Evolutionary conservation across 2,329 filamentous ascomycete genomes (phyloP).

Genomic region (Alternaria brassicae): DNA sequence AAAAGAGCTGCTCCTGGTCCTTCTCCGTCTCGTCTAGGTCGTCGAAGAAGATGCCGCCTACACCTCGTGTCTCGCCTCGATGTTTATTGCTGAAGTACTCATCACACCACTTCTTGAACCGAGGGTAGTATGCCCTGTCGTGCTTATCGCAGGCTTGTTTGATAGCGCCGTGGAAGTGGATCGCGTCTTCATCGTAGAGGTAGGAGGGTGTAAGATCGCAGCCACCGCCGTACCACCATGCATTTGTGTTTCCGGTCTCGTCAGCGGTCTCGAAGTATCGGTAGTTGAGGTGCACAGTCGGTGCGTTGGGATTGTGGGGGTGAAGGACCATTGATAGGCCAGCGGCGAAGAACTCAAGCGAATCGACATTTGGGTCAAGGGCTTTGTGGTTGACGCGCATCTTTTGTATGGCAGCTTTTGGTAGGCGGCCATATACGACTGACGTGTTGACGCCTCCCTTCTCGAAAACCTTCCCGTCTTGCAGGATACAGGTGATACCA

Average conservation of each 20-base stretch:
- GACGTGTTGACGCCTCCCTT: slow-evolving; percentile 96
- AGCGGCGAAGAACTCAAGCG: slow-evolving; percentile 92
- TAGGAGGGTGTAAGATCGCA: slow-evolving; percentile 93
- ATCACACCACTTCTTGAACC: slow-evolving; percentile 98
- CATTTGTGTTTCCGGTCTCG: slow-evolving; percentile 77
- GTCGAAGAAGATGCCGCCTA: slow-evolving; percentile 99
- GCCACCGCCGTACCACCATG: slow-evolving; percentile 98
- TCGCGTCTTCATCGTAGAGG: slow-evolving; percentile 94
- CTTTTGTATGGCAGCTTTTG: slow-evolving; percentile 76
- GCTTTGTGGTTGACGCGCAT: slow-evolving; percentile 97
- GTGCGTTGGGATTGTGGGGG: slow-evolving; percentile 93
- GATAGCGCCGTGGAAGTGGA: slow-evolving; percentile 94
- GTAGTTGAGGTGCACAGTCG: slow-evolving; percentile 97
- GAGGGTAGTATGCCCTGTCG: slow-evolving; percentile 87
- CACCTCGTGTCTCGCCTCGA: slow-evolving; percentile 81
- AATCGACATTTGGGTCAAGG: slow-evolving; percentile 78
- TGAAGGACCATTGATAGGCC: slow-evolving; percentile 93
- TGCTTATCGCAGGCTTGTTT: slow-evolving; percentile 94
- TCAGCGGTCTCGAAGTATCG: slow-evolving; percentile 97
- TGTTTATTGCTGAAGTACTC: slow-evolving; percentile 97
- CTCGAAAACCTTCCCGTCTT: slow-evolving; percentile 96
- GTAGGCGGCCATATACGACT: slow-evolving; percentile 90
- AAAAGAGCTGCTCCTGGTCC: slow-evolving; percentile 87
- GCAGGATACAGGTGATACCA: slow-evolving; percentile 91
- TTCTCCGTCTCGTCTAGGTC: slow-evolving; percentile 89